Base-by-base conservation (phyloP, 768 basidiomycete genomes). In the Cystofilobasidium ferigula region DNA sequence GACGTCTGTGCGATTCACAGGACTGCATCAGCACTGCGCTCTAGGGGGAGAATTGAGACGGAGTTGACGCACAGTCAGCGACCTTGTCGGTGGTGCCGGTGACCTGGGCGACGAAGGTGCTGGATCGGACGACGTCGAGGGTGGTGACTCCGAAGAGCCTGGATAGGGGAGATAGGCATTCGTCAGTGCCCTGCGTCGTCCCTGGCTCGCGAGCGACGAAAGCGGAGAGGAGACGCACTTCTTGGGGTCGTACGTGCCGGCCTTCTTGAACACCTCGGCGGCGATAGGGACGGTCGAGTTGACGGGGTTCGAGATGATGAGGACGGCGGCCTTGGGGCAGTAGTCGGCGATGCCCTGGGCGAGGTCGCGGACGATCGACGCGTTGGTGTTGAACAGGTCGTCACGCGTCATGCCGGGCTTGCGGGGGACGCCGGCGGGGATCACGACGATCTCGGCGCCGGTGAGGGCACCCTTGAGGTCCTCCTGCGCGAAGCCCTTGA, bases 281-380 rank as follows among this genome's bases (percentile, higher is more conserved):
- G 91, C 90, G 73, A 99, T 89, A 57, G 95, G 95, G 43, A 98
- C 94, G 43, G 95, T 97, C 48, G 94, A 97, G 83, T 99, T 98
- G 75, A 99, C 94, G 36, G 95, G 95, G 81, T 99, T 99, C 72
- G 95, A 94, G 77, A 99, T 98, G 71, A 99, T 92, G 57, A 92
- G 84, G 53, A 98, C 84, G 72, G 87, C 86, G 26, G 95, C 95
- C 74, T 91, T 92, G 67, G 94, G 94, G 48, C 84, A 83, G 57
- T 78, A 74, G 20, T 82, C 84, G 20, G 94, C 93, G 72, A 92
- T 88, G 36, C 88, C 92, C 40, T 84, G 86, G 20, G 93, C 94
- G 67, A 99, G 84, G 73, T 90, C 89, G 71, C 86, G 86, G 66
- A 97, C 88, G 75, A 99, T 99, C 56, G 91, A 91, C 64, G 90